Percentiles rank a stretch among this genome's conserved stretches.
These are phyloP conservation scores for Pseudocercospora crystallina DNA, from an alignment of 2,329 filamentous ascomycete species.

Conservation along the genomic window DNA sequence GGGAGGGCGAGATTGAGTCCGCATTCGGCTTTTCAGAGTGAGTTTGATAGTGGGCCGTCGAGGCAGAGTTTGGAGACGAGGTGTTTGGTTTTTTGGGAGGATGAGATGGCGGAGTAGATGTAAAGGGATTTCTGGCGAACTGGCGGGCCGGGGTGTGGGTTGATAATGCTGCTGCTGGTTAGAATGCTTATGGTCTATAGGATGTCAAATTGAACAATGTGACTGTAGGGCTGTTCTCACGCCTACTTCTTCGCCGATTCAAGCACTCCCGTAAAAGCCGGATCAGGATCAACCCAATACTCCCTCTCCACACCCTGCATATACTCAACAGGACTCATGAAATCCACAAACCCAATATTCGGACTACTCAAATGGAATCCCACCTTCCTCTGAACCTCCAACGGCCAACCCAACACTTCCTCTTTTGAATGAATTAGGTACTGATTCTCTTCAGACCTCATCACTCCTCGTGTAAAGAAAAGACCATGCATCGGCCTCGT, in stretches of 20 bases:
- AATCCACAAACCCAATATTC: conserved; percentile 5
- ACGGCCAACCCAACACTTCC: not conserved
- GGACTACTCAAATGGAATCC: not conserved
- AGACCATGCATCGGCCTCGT: conserved; percentile 2
- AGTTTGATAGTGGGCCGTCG: conserved; percentile 45
- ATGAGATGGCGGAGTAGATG: conserved; percentile 17
- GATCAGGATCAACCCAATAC: conserved; percentile 4
- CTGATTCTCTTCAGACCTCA: conserved; percentile 1
- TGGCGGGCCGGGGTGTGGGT: no score
- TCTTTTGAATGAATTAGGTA: conserved; percentile 1
- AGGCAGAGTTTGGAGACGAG: conserved; percentile 59
- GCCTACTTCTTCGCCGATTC: not conserved
- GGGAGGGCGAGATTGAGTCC: conserved; percentile 55
- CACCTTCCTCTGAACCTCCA: conserved; percentile 1
- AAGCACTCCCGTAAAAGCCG: not conserved
- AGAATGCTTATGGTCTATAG: no score
- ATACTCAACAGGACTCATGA: conserved; percentile 5
- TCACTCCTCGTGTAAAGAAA: not conserved
- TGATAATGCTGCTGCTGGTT: no score
- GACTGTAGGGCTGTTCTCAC: no score
- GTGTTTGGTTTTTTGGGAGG: no score
- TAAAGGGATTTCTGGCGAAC: no score
- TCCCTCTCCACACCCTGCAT: conserved; percentile 3
- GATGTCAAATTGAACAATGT: no score
- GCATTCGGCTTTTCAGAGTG: conserved; percentile 57